Evolutionary conservation across 169 alveolate species (phyloP), one percentile per base, ranked within the genome.

Genomic region (Plasmodium chabaudi): DNA sequence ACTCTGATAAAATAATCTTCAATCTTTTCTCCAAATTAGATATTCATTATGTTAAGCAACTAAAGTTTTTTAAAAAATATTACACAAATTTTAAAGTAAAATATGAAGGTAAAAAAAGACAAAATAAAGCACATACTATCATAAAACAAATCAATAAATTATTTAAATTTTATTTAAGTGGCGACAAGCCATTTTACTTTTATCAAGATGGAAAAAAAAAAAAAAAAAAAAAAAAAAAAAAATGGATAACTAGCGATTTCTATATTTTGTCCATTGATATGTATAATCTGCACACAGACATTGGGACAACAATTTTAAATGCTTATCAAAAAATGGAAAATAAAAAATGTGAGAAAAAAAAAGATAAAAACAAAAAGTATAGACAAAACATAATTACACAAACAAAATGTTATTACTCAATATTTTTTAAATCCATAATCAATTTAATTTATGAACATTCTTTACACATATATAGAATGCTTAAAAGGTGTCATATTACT

Each of bases 361-460:
- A 25, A 55, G 2, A 55, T 15, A n/a, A 49, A 21, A 77, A 63
- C n/a, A 64, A 73, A 34, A 44, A 51, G 21, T 49, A n/a, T 44
- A 13, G 68, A 9, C 15, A 42, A 64, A 19, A 65, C 49, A 46
- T 25, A 55, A 65, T 65, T 42, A 68, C 15, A 13, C 34, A 13
- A 64, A n/a, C 15, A 42, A 64, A 19, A 65, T 34, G 19, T 25
- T 67, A 65, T 82, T 55, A 68, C 19, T 46, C 27, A 34, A 82
- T 82, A 9, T 82, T 65, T 82, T 82, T 67, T 46, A 82, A 67
- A 71, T 82, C 84, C 46, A 67, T 82, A 67, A 42, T 82, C 56
- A 65, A 65, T 47, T 5, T 61, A 6, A 82, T 82, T 9, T 71
- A 82, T 67, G 90, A 82, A 17, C 34, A 82, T 59, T 56, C 84